Evolutionary conservation across 2,329 filamentous ascomycete genomes (phyloP).

Genomic region (Geosmithia flava): DNA sequence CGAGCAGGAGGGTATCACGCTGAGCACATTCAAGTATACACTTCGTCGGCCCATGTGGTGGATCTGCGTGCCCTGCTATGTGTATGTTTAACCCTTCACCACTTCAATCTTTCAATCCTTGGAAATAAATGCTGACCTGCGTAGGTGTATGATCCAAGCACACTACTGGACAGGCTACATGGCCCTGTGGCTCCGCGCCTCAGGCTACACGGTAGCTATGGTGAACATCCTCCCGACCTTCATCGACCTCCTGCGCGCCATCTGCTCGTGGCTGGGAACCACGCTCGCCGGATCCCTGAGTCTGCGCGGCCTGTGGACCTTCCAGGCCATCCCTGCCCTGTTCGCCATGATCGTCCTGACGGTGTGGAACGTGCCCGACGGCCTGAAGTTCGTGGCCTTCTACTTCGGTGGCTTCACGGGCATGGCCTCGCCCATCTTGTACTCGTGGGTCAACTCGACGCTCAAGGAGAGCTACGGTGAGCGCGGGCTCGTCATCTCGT

Average conservation of each 20-base stretch:
- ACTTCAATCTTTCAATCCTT: no score
- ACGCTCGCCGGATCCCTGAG: slow-evolving; percentile 13
- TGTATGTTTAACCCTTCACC: slow-evolving; percentile 5
- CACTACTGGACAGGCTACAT: slow-evolving; percentile 14
- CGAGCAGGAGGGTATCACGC: slow-evolving; percentile 10
- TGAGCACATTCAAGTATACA: slow-evolving; percentile 11
- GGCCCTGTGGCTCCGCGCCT: slow-evolving; percentile 12
- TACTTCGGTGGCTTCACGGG: slow-evolving; percentile 16
- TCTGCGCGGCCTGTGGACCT: slow-evolving; percentile 14
- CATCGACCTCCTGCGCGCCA: slow-evolving; percentile 10
- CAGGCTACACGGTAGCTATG: slow-evolving; percentile 10
- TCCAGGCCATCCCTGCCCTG: slow-evolving; percentile 8
- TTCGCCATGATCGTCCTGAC: slow-evolving; percentile 15
- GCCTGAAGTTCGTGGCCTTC: slow-evolving; percentile 16
- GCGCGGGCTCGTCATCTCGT: slow-evolving; percentile 17
- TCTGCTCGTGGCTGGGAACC: slow-evolving; percentile 15
- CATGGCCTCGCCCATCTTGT: slow-evolving; percentile 16
- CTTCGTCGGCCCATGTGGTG: slow-evolving; percentile 13
- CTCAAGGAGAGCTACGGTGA: slow-evolving; percentile 18
- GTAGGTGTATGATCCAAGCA: slow-evolving; percentile 9
- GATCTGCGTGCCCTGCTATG: slow-evolving; percentile 10
- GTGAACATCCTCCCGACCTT: slow-evolving; percentile 16
- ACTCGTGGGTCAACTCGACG: slow-evolving; percentile 18
- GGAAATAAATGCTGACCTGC: not conserved
- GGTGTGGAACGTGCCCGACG: slow-evolving; percentile 15